These are phyloP conservation scores for Fragilariopsis cylindrus DNA, from an alignment of 108 stramenopile species.

Conservation along the genomic window DNA sequence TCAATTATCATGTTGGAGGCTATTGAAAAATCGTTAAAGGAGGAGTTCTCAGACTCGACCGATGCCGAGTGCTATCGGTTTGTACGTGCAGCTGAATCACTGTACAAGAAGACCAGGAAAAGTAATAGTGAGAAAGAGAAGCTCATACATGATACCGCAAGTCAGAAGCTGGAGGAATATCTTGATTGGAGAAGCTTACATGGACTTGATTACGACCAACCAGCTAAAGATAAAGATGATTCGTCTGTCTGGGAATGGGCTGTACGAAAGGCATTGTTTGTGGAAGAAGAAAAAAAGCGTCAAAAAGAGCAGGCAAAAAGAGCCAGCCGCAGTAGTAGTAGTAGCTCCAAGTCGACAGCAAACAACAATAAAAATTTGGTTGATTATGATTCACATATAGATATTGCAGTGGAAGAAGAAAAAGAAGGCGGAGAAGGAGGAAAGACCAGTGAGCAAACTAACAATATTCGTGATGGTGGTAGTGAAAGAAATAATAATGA, in stretches of 20 bases:
- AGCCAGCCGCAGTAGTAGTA: slow-evolving; percentile 13
- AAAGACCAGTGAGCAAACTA: neutral
- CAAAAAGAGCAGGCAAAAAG: slow-evolving; percentile 16
- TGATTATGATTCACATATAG: slow-evolving; percentile 8
- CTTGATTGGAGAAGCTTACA: slow-evolving; percentile 34
- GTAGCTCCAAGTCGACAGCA: neutral
- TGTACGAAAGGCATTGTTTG: slow-evolving; percentile 27
- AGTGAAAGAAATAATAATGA: slow-evolving; percentile 1
- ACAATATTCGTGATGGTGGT: neutral
- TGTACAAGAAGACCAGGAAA: slow-evolving; percentile 4
- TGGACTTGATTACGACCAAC: slow-evolving; percentile 27
- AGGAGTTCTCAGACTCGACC: slow-evolving; percentile 35
- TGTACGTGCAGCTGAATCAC: slow-evolving; percentile 10
- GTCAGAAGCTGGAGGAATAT: slow-evolving; percentile 25
- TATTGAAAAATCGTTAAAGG: slow-evolving; percentile 10
- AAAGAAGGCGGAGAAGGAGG: neutral
- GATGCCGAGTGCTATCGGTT: slow-evolving; percentile 33
- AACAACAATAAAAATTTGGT: slow-evolving; percentile 12
- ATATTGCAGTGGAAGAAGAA: slow-evolving; percentile 14
- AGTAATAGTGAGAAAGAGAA: neutral
- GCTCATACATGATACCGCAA: slow-evolving; percentile 4
- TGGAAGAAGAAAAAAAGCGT: slow-evolving; percentile 3
- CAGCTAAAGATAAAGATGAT: slow-evolving; percentile 11
- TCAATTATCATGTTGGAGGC: neutral
- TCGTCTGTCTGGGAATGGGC: slow-evolving; percentile 23